Evolutionary conservation across 1,139 yeast genomes (phyloP).

Genomic region (Scheffersomyces insectosa): DNA sequence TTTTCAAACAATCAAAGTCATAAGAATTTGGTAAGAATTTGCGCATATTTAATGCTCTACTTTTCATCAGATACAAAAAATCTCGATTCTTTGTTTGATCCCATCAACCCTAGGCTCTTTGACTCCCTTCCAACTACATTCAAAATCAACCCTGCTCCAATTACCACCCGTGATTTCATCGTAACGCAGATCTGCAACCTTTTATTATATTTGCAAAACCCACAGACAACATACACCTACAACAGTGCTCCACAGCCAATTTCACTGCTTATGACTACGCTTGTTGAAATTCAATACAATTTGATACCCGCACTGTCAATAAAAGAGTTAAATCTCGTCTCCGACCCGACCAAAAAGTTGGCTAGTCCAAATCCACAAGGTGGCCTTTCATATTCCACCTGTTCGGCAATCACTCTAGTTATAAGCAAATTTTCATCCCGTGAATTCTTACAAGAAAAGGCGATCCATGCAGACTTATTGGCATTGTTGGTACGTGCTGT

Average conservation of each 20-base stretch:
- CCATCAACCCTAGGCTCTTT: constrained; percentile 41
- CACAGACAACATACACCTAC: neutral
- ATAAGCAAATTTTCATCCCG: constrained; percentile 46
- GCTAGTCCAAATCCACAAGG: constrained; percentile 37
- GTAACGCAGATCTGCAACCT: constrained; percentile 52
- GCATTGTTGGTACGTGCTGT: constrained; percentile 59
- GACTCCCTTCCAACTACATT: constrained; percentile 50
- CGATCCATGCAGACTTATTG: constrained; percentile 57
- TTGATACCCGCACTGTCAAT: constrained; percentile 48
- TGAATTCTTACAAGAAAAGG: constrained; percentile 40
- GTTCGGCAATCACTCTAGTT: constrained; percentile 57
- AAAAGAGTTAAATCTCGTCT: constrained; percentile 16
- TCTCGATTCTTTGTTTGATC: constrained; percentile 38
- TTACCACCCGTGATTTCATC: constrained; percentile 63
- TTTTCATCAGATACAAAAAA: constrained; percentile 54
- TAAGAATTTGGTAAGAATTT: constrained; percentile 55
- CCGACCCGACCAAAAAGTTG: constrained; percentile 26
- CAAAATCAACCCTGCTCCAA: constrained; percentile 34
- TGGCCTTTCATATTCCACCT: constrained; percentile 62
- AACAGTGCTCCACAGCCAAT: constrained; percentile 5
- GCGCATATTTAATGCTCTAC: constrained; percentile 61
- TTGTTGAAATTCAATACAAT: constrained; percentile 62
- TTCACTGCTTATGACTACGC: constrained; percentile 39
- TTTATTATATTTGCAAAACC: constrained; percentile 17
- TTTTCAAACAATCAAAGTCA: constrained; percentile 31